Evolutionary conservation across 495 filamentous ascomycete genomes (phyloP).

Genomic region (Tuber magnatum): DNA sequence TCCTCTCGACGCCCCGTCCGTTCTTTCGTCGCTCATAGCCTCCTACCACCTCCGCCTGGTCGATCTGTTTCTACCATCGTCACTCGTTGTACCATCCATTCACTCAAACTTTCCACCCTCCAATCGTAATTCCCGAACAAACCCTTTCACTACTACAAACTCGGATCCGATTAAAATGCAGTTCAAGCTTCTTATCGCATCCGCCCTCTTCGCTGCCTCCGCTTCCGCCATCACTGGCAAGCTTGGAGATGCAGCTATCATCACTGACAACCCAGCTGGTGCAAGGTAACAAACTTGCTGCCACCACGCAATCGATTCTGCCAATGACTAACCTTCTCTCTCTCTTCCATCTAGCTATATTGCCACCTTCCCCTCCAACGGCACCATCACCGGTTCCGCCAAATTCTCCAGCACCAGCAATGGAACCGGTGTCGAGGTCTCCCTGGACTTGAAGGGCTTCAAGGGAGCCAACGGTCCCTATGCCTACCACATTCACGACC

Average conservation of each 20-base stretch:
- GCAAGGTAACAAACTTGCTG: slow-evolving; percentile 16
- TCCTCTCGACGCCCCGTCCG: neutral
- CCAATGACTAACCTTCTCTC: slow-evolving; percentile 10
- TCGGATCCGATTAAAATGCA: slow-evolving; percentile 29
- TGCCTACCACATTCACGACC: slow-evolving; percentile 79
- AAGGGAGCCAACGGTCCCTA: slow-evolving; percentile 56
- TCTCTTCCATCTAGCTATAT: slow-evolving; percentile 21
- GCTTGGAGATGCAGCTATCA: slow-evolving; percentile 29
- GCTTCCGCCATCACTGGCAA: slow-evolving; percentile 17
- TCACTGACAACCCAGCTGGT: slow-evolving; percentile 35
- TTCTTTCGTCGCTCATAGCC: slow-evolving; percentile 1
- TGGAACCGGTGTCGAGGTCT: slow-evolving; percentile 59
- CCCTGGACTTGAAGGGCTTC: slow-evolving; percentile 57
- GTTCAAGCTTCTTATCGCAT: slow-evolving; percentile 34
- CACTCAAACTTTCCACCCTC: slow-evolving; percentile 9
- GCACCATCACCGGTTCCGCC: slow-evolving; percentile 57
- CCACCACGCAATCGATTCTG: neutral
- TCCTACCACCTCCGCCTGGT: neutral
- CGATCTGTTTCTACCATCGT: slow-evolving; percentile 4
- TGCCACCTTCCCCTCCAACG: slow-evolving; percentile 45
- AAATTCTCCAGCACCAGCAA: slow-evolving; percentile 49
- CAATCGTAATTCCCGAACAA: slow-evolving; percentile 15
- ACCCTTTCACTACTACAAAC: slow-evolving; percentile 6
- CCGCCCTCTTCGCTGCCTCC: slow-evolving; percentile 29
- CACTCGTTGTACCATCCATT: slow-evolving; percentile 15